Evolutionary conservation across 2,329 filamentous ascomycete species (phyloP).

Genomic region (Diaporthe sp.): DNA sequence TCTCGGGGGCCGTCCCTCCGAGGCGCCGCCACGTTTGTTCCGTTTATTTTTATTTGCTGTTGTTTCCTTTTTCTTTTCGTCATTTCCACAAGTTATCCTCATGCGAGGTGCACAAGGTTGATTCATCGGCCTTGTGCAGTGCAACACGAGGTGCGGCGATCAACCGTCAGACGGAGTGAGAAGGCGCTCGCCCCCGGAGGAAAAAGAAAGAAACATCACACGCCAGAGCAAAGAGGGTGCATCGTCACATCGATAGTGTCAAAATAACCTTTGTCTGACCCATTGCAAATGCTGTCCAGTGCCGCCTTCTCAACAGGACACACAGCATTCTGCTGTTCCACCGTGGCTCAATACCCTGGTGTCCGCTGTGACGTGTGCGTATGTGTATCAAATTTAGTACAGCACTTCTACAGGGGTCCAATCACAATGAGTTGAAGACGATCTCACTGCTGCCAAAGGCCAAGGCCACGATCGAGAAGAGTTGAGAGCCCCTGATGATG

Average conservation of each 20-base stretch:
- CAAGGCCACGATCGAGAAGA: neutral
- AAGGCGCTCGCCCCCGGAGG: too few species aligned
- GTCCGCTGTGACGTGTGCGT: neutral
- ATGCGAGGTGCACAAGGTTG: neutral
- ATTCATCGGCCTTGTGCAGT: slow-evolving; percentile 4
- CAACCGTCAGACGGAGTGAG: neutral
- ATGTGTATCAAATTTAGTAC: neutral
- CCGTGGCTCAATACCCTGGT: neutral
- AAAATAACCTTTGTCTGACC: neutral
- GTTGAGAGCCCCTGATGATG: neutral
- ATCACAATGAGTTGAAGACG: neutral
- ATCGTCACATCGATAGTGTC: slow-evolving; percentile 12
- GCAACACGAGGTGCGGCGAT: slow-evolving; percentile 8
- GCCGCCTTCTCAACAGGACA: neutral
- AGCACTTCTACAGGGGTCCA: neutral
- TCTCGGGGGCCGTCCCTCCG: neutral
- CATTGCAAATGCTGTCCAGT: neutral
- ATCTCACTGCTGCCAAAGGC: neutral
- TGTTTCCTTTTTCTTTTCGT: neutral
- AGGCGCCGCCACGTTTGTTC: neutral
- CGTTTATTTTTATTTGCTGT: neutral
- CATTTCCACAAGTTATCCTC: neutral
- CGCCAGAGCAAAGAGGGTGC: neutral
- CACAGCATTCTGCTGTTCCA: neutral
- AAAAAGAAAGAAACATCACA: neutral